A percentile compares a stretch with the other conserved stretches of the same genome.
Evolutionary conservation across 257 asterid species (phyloP).

Genomic region (Solanum sejunctum): DNA sequence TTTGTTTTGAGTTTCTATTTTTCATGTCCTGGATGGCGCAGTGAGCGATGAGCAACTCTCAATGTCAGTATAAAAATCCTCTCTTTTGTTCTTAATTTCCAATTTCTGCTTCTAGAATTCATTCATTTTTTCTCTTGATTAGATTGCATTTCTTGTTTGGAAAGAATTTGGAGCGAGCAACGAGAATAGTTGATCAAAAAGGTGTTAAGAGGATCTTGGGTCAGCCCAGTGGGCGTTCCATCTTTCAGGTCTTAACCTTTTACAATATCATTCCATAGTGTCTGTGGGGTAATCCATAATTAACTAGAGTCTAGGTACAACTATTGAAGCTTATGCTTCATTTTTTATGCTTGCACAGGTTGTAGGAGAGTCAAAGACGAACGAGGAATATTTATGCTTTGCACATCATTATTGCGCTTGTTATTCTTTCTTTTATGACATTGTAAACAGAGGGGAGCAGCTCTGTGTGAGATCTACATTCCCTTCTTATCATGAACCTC

Average conservation of each 20-base stretch:
- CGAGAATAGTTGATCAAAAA: conserved; percentile 65
- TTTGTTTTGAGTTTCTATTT: not conserved
- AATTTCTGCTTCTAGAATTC: not conserved
- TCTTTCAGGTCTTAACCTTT: conserved; percentile 47
- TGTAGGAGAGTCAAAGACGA: conserved; percentile 72
- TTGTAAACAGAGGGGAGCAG: conserved; percentile 84
- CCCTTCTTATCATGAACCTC: not conserved
- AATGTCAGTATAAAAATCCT: conserved; percentile 28
- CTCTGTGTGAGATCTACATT: conserved; percentile 51
- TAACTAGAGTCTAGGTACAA: not conserved
- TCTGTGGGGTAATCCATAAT: not conserved
- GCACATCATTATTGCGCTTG: conserved; percentile 73
- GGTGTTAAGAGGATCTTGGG: conserved; percentile 81
- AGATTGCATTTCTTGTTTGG: conserved; percentile 84
- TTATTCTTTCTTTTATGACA: conserved; percentile 87
- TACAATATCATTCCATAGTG: not conserved
- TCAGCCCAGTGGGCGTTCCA: conserved; percentile 53
- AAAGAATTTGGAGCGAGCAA: conserved; percentile 73
- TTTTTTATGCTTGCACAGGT: conserved; percentile 27
- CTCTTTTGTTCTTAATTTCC: not conserved
- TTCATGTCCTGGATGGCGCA: conserved; percentile 8
- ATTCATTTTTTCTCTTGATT: conserved; percentile 19
- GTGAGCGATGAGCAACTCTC: conserved; percentile 85
- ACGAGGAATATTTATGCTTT: conserved; percentile 80
- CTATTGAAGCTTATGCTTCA: too few relatives aligned